These are phyloP conservation scores for Urtica urens DNA, from an alignment of 306 rosid species.

Conservation along the genomic window DNA sequence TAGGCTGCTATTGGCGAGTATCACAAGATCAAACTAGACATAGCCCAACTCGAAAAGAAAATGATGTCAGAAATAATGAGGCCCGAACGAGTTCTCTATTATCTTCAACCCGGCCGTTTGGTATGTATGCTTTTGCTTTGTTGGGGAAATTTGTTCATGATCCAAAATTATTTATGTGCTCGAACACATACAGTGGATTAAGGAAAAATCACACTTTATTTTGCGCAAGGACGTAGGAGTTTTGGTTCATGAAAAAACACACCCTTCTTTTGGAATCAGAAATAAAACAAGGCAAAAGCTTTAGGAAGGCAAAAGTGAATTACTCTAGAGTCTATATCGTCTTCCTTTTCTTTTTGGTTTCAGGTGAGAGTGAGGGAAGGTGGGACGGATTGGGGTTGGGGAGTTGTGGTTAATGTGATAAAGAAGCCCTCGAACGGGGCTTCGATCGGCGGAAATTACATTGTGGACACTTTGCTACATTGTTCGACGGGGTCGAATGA, in stretches of 20 bases:
- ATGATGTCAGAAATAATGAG: slow-evolving; percentile 85
- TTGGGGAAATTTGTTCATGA: too few species aligned
- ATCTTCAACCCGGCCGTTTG: slow-evolving; percentile 94
- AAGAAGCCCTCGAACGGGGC: slow-evolving; percentile 60
- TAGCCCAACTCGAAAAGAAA: slow-evolving; percentile 77
- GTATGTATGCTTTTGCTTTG: too few species aligned
- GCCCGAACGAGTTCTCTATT: slow-evolving; percentile 77
- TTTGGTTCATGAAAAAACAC: too few species aligned
- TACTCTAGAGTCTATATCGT: background rate
- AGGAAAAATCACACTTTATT: too few species aligned
- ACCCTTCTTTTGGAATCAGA: too few species aligned
- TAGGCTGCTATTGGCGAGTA: slow-evolving; percentile 87
- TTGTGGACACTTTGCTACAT: slow-evolving; percentile 85
- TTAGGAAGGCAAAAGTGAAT: too few species aligned
- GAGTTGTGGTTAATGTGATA: slow-evolving; percentile 88
- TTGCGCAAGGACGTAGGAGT: too few species aligned
- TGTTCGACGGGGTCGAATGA: slow-evolving; percentile 81
- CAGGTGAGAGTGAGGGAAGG: slow-evolving; percentile 95
- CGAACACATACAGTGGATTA: too few species aligned
- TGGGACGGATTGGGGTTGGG: slow-evolving; percentile 99
- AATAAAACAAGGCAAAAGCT: too few species aligned
- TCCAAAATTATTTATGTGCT: background rate
- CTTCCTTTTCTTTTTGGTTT: background rate
- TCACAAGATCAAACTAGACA: slow-evolving; percentile 74
- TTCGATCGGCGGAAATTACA: slow-evolving; percentile 56